Evolutionary conservation across 2,329 filamentous ascomycete genomes (phyloP).

Genomic region (Ceratocystis cubensis): DNA sequence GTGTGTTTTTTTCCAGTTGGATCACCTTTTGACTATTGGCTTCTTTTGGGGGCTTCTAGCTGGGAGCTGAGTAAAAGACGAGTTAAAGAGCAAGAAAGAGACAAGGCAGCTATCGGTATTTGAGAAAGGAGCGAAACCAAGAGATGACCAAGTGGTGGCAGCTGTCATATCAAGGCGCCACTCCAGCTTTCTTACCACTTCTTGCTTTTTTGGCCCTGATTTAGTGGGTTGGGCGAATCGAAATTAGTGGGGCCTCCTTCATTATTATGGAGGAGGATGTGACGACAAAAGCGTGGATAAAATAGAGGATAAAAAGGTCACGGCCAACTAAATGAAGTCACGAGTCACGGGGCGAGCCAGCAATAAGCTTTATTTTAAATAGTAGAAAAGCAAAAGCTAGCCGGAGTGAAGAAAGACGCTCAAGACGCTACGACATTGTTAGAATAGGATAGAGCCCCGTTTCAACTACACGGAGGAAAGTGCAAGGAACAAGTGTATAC

Average conservation of each 20-base stretch:
- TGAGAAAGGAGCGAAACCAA: background rate
- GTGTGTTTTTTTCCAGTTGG: constrained; percentile 1
- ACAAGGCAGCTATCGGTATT: constrained; percentile 13
- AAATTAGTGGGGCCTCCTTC: background rate
- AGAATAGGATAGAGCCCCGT: too few relatives aligned
- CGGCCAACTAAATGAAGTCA: background rate
- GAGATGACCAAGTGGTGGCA: background rate
- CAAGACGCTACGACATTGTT: too few relatives aligned
- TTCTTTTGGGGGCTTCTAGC: background rate
- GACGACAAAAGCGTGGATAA: background rate
- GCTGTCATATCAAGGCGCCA: background rate
- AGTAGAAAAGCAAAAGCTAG: background rate
- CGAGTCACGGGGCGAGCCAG: background rate
- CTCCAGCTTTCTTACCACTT: background rate
- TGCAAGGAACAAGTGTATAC: too few relatives aligned
- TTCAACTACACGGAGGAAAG: too few relatives aligned
- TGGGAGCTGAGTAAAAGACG: constrained; percentile 5
- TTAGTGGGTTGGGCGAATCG: background rate
- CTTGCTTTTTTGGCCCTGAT: background rate
- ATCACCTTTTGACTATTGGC: constrained; percentile 10
- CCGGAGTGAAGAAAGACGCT: background rate
- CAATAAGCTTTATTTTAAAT: background rate
- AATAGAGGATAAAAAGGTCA: background rate
- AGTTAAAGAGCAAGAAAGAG: constrained; percentile 16
- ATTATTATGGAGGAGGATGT: background rate